These are phyloP conservation scores for Haplosporangium gracile DNA, from an alignment of 192 early-diverging fungal genomes.

Conservation along the genomic window DNA sequence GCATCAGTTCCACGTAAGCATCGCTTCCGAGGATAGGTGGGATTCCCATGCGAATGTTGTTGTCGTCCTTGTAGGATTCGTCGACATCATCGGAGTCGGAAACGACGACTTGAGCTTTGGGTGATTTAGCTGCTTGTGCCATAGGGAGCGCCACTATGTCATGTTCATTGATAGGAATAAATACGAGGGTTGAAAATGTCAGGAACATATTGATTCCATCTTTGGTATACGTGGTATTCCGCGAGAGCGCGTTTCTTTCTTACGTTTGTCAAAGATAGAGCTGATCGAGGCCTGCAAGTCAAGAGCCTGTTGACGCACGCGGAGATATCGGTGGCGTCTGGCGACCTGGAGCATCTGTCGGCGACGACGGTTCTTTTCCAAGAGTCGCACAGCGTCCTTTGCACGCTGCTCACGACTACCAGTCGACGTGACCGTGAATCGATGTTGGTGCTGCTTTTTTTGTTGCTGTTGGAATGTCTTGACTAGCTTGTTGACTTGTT, in stretches of 20 bases:
- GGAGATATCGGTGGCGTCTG: background rate
- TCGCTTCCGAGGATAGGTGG: background rate
- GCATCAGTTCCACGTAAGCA: background rate
- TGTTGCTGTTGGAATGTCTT: background rate
- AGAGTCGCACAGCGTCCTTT: background rate
- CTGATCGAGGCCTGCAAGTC: background rate
- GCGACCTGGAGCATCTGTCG: background rate
- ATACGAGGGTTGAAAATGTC: background rate
- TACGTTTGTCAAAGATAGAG: background rate
- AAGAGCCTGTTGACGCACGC: background rate
- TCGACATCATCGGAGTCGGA: background rate
- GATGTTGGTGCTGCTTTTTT: background rate
- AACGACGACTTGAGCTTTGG: background rate
- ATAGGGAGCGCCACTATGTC: background rate
- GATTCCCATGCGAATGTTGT: background rate
- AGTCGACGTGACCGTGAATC: background rate
- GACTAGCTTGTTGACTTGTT: background rate
- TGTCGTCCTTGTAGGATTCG: too few relatives aligned
- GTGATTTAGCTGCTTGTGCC: background rate
- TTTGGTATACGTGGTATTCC: background rate
- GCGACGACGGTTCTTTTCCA: background rate
- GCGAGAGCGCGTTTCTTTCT: background rate
- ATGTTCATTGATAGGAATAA: background rate
- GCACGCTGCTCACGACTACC: background rate
- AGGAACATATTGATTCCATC: background rate